phyloP scores from a whole-genome alignment of 805 yeast species.

The Ogataea naganishii region DNA sequence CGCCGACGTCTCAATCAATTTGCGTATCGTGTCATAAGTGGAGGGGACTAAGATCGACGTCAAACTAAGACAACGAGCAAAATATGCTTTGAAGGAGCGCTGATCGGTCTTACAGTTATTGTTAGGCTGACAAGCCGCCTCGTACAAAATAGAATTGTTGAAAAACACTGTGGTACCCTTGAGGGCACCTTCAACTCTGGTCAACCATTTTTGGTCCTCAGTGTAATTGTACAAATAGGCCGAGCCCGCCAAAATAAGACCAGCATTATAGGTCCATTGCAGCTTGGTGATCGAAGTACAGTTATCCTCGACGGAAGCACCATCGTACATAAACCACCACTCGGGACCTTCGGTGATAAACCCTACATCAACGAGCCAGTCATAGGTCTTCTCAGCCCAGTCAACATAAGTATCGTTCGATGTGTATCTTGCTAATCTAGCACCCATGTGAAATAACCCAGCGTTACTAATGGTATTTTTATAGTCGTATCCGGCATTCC shows the following conservation, averaged over 20 bases:
- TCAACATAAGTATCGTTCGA: slow-evolving; percentile 64
- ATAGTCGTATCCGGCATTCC: slow-evolving; percentile 93
- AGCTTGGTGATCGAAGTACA: slow-evolving; percentile 51
- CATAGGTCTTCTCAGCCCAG: slow-evolving; percentile 68
- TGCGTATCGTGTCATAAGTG: slow-evolving; percentile 27
- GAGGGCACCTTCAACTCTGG: slow-evolving; percentile 47
- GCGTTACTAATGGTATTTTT: slow-evolving; percentile 91
- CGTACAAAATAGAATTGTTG: slow-evolving; percentile 53
- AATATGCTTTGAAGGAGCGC: slow-evolving; percentile 84
- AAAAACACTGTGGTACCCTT: slow-evolving; percentile 52
- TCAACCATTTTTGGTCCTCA: slow-evolving; percentile 54
- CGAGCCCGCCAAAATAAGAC: slow-evolving; percentile 66
- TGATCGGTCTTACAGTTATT: slow-evolving; percentile 75
- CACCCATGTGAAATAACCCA: slow-evolving; percentile 77
- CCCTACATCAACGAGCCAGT: slow-evolving; percentile 60
- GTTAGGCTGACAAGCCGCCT: slow-evolving; percentile 71
- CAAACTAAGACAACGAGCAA: slow-evolving; percentile 64
- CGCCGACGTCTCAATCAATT: slow-evolving; percentile 41
- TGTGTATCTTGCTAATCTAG: slow-evolving; percentile 79
- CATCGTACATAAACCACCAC: slow-evolving; percentile 55
- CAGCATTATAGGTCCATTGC: slow-evolving; percentile 87
- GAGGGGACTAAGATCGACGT: slow-evolving; percentile 67
- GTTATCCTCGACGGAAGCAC: slow-evolving; percentile 49
- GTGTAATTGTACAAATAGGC: slow-evolving; percentile 78
- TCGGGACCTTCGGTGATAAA: slow-evolving; percentile 34